These are phyloP conservation scores for Tricholoma saponaceum DNA, from an alignment of 768 basidiomycete genomes.

Conservation along the genomic window DNA sequence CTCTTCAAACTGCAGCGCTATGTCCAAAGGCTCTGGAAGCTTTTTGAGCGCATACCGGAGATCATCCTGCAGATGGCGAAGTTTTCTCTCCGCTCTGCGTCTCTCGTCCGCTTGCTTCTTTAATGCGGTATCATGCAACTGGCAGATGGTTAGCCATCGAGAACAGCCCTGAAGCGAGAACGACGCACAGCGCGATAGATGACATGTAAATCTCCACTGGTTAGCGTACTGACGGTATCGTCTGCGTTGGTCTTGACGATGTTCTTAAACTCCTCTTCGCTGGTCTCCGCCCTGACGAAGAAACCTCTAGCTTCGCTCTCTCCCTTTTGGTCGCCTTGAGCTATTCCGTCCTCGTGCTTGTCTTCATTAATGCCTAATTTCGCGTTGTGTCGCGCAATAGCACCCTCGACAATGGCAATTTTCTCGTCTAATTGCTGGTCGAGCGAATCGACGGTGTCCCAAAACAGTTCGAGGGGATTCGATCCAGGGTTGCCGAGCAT, in stretches of 20 bases:
- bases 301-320: slow-evolving; percentile 29
- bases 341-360: slow-evolving; percentile 16
- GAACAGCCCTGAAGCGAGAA: neutral
- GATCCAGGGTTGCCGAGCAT: slow-evolving; percentile 94
- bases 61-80: slow-evolving; percentile 90
- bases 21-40: slow-evolving; percentile 74
- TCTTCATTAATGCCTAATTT: slow-evolving; percentile 22
- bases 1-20: slow-evolving; percentile 74
- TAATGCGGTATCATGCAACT: slow-evolving; percentile 71
- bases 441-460: slow-evolving; percentile 86
- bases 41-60: slow-evolving; percentile 94
- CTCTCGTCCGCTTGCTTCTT: slow-evolving; percentile 85
- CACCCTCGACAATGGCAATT: slow-evolving; percentile 62
- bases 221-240: slow-evolving; percentile 43
- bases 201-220: slow-evolving; percentile 46
- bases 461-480: slow-evolving; percentile 93
- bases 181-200: slow-evolving; percentile 62
- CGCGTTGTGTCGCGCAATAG: slow-evolving; percentile 47
- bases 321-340: slow-evolving; percentile 13
- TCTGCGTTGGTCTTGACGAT: slow-evolving; percentile 56
- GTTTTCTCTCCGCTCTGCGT: slow-evolving; percentile 77
- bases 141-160: slow-evolving; percentile 5
- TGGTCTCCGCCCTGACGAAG: slow-evolving; percentile 51
- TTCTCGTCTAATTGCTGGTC: slow-evolving; percentile 84
- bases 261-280: slow-evolving; percentile 57